Evolutionary conservation across 306 rosid species (phyloP), one percentile per base, ranked within the genome.

Genomic region (Parietaria judaica): DNA sequence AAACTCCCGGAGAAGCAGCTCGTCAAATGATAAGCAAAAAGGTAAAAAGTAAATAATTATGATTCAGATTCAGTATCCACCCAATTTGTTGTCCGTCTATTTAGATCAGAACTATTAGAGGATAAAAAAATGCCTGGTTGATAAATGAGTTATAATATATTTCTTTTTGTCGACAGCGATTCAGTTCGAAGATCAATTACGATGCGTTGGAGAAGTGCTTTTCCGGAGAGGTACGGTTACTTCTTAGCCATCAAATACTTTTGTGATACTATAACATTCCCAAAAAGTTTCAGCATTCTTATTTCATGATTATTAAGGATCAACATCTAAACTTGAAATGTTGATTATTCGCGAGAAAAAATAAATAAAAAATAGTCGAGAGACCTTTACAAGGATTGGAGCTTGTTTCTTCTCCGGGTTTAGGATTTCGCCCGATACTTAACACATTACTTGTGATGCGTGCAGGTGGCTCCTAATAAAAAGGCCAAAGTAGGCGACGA

Each of bases 1-100:
- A 84, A 75, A 82, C 94, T 16, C 84, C 94, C 63, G 82, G 73
- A 11, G 97, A 82, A 73, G 88, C 90, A 14, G 65, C 87, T 38
- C 75, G 79, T 41, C 84, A 77, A 70, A 82, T 80, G 87, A 67
- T 81, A 60, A 75, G 61, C 65, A 76, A 74, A 53, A 87, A 85
- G 90, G 95, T 85, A 66, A 44, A 3, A 66, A 15, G 1, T 3
- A 7, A 71, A 23, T 45, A 16, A 49, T 10, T 0, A 11, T n/a
- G 13, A n/a, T 46, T 15, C 31, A 23, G 31, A 23, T 46, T 46
- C 16, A 4, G 8, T 6, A 5, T 45, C 2, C 6, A 37, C 3
- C 4, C 39, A 44, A 14, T 39, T 12, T 44, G 36, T 16, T 11
- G 44, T 47, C 7, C 48, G 48, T 49, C 47, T 36, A 5, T 51